phyloP scores from a whole-genome alignment of 345 rosid genomes.

The Aquilaria malaccensis region DNA sequence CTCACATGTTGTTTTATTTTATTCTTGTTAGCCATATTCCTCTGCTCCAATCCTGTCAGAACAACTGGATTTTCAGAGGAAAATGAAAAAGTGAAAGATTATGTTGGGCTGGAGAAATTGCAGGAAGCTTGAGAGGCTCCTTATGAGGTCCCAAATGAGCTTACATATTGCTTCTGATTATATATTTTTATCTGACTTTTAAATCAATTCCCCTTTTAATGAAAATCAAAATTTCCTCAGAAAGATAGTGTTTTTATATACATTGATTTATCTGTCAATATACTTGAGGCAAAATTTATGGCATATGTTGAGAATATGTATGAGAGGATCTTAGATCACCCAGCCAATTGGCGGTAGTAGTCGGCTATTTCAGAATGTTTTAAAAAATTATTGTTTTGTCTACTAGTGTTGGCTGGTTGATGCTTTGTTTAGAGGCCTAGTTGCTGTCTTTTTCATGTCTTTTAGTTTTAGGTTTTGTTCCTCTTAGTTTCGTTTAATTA shows the following conservation, averaged over 20 bases:
- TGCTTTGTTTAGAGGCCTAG: neutral
- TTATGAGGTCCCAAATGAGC: no score
- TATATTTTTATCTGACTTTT: no score
- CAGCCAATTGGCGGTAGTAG: neutral
- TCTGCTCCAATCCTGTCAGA: neutral
- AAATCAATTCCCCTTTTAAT: no score
- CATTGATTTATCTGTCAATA: no score
- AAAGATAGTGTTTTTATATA: no score
- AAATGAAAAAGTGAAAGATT: neutral
- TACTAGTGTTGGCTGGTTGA: neutral
- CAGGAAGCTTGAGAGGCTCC: no score
- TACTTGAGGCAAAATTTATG: no score
- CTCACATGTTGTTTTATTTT: neutral
- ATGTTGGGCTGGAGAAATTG: no score
- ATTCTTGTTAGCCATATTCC: neutral
- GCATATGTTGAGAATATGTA: no score
- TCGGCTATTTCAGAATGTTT: neutral
- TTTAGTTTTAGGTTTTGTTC: neutral
- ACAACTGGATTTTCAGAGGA: neutral
- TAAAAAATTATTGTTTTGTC: neutral
- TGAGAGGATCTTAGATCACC: neutral
- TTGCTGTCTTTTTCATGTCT: neutral
- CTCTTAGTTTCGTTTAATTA: neutral
- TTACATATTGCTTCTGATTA: no score
- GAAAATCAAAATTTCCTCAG: no score